These are phyloP conservation scores for Ogataea haglerorum DNA, from an alignment of 805 yeast genomes.

Conservation along the genomic window DNA sequence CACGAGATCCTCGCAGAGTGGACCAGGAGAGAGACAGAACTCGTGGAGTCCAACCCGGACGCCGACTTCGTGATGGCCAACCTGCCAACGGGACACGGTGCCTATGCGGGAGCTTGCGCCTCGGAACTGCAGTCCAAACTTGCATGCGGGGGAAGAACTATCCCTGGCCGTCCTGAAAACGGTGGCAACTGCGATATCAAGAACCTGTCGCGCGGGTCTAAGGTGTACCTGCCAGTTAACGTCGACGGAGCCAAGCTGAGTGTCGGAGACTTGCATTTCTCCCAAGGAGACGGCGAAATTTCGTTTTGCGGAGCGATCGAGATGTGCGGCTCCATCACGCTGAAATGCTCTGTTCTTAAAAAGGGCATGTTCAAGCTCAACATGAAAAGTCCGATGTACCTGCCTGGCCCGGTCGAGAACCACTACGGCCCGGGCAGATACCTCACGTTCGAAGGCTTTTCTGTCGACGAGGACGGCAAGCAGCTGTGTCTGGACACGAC, in stretches of 20 bases:
- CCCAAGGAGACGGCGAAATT: slow-evolving; percentile 54
- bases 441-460: slow-evolving; percentile 51
- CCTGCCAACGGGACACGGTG: slow-evolving; percentile 34
- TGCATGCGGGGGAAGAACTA: slow-evolving; percentile 47
- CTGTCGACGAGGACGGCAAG: slow-evolving; percentile 46
- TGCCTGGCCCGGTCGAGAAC: slow-evolving; percentile 48
- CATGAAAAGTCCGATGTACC: slow-evolving; percentile 44
- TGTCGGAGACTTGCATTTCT: slow-evolving; percentile 49
- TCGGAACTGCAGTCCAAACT: slow-evolving; percentile 31
- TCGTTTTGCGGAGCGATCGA: slow-evolving; percentile 55
- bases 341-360: slow-evolving; percentile 40
- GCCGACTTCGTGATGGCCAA: slow-evolving; percentile 39
- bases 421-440: slow-evolving; percentile 48
- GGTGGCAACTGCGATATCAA: slow-evolving; percentile 56
- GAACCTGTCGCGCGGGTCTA: slow-evolving; percentile 47
- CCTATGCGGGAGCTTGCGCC: slow-evolving; percentile 41
- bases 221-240: slow-evolving; percentile 45
- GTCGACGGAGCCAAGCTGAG: slow-evolving; percentile 46
- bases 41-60: slow-evolving; percentile 35
- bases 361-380: slow-evolving; percentile 39
- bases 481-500: slow-evolving; percentile 46
- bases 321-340: slow-evolving; percentile 47
- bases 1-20: slow-evolving; percentile 40
- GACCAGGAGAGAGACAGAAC: slow-evolving; percentile 41
- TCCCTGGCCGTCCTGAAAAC: slow-evolving; percentile 51